Evolutionary conservation across 129 eudicot genomes (phyloP), one percentile per base, ranked within the genome.

Genomic region (Gnaphalium uliginosum): DNA sequence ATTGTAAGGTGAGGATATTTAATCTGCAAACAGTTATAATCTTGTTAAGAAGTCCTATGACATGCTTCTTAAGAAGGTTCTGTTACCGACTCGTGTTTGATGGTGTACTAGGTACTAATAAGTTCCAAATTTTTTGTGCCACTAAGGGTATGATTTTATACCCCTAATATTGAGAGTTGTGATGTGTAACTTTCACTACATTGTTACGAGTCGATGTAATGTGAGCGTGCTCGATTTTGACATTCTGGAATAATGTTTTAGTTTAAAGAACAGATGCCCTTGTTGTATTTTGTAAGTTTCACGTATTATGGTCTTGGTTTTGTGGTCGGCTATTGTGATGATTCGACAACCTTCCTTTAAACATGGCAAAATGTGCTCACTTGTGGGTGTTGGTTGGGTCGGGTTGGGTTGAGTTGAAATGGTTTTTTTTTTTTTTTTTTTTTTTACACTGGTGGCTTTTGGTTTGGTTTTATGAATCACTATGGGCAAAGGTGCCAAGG

Each of bases 51-150:
- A 71, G 76, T 71, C 63, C 26, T 25, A 4, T 50, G 21, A 58
- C 26, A 33, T 71, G 65, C 18, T 54, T 11, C 14, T 25, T 11
- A 56, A 73, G 67, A 29, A 43, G 78, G 27, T 72, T 66, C 21
- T 81, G 64, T 62, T 75, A n/a, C 29, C 22, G 75, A 74, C 68
- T 76, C 57, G 24, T 61, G 71, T 54, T 81, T 63, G 65, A 77
- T 75, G 71, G 66, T 74, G 56, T 82, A 69, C 63, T 29, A 25
- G 25, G 14, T 24, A 27, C 61, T 60, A 56, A 61, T 37, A 62
- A 43, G 26, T 46, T 32, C 25, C 19, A 60, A 8, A 61, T 27
- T 21, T 19, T 19, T 7, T 6, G 21, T 66, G 70, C 35, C 50
- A 33, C 13, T 32, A 26, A n/a, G 46, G 53, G 21, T 33, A 56